phyloP scores from a whole-genome alignment of 495 filamentous ascomycete species.

The Acidomyces sp. region DNA sequence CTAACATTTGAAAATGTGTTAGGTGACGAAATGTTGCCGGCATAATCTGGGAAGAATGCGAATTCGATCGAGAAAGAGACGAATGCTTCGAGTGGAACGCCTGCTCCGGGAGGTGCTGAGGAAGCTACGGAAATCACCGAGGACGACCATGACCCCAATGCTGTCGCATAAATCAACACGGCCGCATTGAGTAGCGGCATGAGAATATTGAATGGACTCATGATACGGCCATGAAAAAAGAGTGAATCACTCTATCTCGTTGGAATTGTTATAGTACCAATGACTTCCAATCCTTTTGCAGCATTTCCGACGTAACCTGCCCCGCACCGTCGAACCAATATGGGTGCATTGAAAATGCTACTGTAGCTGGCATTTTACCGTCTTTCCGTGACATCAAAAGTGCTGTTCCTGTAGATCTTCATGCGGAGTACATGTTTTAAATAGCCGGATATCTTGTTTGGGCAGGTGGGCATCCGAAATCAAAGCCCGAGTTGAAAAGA shows the following conservation, averaged over 20 bases:
- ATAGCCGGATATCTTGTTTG: neutral
- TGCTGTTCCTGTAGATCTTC: constrained; percentile 1
- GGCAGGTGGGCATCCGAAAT: neutral
- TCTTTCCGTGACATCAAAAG: neutral
- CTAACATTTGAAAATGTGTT: constrained; percentile 47
- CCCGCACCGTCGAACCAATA: neutral
- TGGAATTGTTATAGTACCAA: too few species aligned
- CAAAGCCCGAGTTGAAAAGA: neutral
- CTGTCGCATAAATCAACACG: too few species aligned
- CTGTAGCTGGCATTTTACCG: neutral
- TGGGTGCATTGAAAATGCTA: constrained; percentile 4
- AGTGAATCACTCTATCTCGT: too few species aligned
- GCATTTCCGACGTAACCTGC: constrained; percentile 2
- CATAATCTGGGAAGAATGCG: constrained; percentile 49
- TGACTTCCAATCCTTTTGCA: too few species aligned
- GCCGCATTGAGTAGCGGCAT: too few species aligned
- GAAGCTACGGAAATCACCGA: constrained; percentile 8
- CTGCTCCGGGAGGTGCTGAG: constrained; percentile 20
- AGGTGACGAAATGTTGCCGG: constrained; percentile 37
- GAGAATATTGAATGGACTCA: too few species aligned
- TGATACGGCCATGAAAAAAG: too few species aligned
- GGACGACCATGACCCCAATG: neutral
- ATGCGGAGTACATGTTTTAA: neutral
- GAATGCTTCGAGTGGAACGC: constrained; percentile 36
- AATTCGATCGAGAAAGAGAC: constrained; percentile 51